phyloP scores from a whole-genome alignment of 129 eudicot species.

The Ambrosia trifida region DNA sequence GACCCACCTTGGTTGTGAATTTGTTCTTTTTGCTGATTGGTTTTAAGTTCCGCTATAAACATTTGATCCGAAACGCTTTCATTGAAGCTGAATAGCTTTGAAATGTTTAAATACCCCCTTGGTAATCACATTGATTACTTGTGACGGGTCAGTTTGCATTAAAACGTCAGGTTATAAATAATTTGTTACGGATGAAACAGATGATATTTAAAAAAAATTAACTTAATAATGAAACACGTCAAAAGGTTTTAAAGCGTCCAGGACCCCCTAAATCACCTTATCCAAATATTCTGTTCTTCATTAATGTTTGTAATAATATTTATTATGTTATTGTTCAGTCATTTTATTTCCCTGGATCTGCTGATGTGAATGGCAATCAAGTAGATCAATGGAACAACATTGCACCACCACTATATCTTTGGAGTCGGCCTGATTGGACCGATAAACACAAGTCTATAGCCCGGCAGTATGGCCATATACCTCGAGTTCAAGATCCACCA shows the following conservation, averaged over 20 bases:
- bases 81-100: not conserved
- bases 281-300: not conserved
- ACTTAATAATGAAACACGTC: too few species aligned
- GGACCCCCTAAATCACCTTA: not conserved
- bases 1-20: too few species aligned
- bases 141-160: not conserved
- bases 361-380: slow-evolving; percentile 67
- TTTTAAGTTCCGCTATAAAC: not conserved
- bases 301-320: not conserved
- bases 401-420: slow-evolving; percentile 72
- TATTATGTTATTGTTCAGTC: slow-evolving; percentile 42
- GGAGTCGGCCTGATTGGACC: slow-evolving; percentile 80
- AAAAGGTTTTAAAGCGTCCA: too few species aligned
- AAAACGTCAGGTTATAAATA: not conserved
- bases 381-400: slow-evolving; percentile 70
- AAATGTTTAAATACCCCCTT: not conserved
- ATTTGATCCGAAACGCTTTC: not conserved
- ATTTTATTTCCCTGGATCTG: slow-evolving; percentile 87
- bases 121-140: not conserved
- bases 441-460: slow-evolving; percentile 60
- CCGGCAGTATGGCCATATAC: slow-evolving; percentile 49
- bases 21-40: not conserved
- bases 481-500: slow-evolving; percentile 10
- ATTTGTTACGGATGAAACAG: not conserved
- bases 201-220: not conserved